phyloP scores from a whole-genome alignment of 2,329 filamentous ascomycete genomes.

The Tympanopsis confertula region DNA sequence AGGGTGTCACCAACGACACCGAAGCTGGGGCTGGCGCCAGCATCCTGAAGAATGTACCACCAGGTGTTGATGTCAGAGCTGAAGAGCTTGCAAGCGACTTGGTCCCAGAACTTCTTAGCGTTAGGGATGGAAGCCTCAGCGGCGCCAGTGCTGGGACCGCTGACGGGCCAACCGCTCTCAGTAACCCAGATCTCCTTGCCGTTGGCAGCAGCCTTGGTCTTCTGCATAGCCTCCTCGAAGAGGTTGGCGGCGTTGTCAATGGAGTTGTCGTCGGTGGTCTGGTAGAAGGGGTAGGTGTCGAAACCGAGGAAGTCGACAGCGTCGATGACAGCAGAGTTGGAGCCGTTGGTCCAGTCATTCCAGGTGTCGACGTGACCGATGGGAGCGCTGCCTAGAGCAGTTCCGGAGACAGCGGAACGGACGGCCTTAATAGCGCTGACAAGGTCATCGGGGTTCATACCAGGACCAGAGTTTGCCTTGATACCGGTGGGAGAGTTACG shows the following conservation, averaged over 20 bases:
- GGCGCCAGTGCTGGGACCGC: conserved; percentile 47
- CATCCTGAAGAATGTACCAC: conserved; percentile 70
- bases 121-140: conserved; percentile 55
- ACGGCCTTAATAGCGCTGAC: conserved; percentile 61
- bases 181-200: conserved; percentile 72
- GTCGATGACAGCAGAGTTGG: conserved; percentile 60
- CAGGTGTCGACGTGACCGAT: conserved; percentile 86
- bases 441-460: conserved; percentile 49
- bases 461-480: conserved; percentile 46
- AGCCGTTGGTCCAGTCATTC: conserved; percentile 64
- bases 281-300: conserved; percentile 77
- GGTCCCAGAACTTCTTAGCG: conserved; percentile 67
- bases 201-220: conserved; percentile 41
- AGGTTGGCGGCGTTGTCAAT: conserved; percentile 53
- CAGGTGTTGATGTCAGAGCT: conserved; percentile 54
- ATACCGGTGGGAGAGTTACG: conserved; percentile 63
- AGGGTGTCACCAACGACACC: conserved; percentile 50
- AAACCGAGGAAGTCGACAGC: conserved; percentile 70
- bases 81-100: conserved; percentile 62
- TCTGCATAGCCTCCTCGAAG: conserved; percentile 55
- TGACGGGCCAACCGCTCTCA: conserved; percentile 78
- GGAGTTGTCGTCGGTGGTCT: conserved; percentile 54
- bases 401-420: conserved; percentile 49
- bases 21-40: conserved; percentile 54
- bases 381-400: conserved; percentile 39